Base-by-base conservation (phyloP, 2,329 filamentous ascomycete genomes). In the Dothideomycetes sp. region DNA sequence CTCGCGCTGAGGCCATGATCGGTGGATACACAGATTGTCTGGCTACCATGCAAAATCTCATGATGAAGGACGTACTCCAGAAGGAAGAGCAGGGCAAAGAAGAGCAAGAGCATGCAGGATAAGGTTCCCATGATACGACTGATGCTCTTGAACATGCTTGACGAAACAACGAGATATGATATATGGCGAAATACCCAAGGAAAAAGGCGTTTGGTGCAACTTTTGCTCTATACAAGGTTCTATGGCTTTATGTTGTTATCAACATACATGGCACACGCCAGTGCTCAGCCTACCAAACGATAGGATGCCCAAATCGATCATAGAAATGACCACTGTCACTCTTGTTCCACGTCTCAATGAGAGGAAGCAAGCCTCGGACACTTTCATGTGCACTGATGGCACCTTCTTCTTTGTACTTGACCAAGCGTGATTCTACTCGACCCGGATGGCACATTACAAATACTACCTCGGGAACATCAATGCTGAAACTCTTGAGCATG, bases 361-460 rank as follows among this genome's bases (percentile, higher is more conserved):
- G 45, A 19, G 47, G 48, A 44, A 68, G 30, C 33, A 67, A 55
- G 34, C 60, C 56, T 15, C 31, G 20, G 13, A 69, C 51, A 45
- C 63, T 67, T 51, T 69, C 64, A 30, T 61, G 51, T 1, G 60
- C 56, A 12, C 49, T 51, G 11, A 69, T 63, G 0, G 65, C 65
- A 4, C 65, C 65, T 19, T 66, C 64, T 43, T 69, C 66, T 32
- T 56, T 64, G 50, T 62, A 63, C 40, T 47, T 55, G 22, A 69
- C 65, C 22, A 70, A 47, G 24, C 56, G 52, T 12, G 62, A 68
- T 52, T 69, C 64, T 15, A 69, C 67, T 2, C 66, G 47, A 7
- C 67, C 65, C 0, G 66, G 65, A 54, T 70, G 67, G 49, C 66
- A 49, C 20, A 67, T 43, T 35, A 65, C 51, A 40, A 66, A 69